Evolutionary conservation across 1,139 yeast genomes (phyloP), one percentile per base, ranked within the genome.

Genomic region (Saccharomyces pastorianus): DNA sequence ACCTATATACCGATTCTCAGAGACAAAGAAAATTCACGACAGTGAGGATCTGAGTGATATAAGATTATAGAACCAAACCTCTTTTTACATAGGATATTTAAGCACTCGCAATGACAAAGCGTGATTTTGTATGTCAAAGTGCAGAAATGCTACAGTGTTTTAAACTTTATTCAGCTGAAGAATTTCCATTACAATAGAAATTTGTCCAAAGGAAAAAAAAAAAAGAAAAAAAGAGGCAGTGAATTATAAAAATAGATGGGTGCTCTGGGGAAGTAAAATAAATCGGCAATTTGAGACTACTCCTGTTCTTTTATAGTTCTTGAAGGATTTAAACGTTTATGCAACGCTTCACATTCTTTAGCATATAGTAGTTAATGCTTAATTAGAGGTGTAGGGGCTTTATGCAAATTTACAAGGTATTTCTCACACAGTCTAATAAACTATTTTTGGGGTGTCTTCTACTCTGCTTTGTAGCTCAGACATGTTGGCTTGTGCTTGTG

Each of bases 1-100:
- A 62, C 81, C 81, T 5, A 55, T 73, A 5, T 71, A 65, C 52
- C 57, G 58, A 25, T 32, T 27, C 9, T 26, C 44, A n/a, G 17
- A 38, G 13, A 4, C 44, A 0, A 38, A 38, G 25, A 13, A 38
- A 17, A 38, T 4, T 6, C 13, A 17, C 13, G 44, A 38, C 4
- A 38, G 44, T 17, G 44, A 38, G n/a, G 13, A 38, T 20, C 44
- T 38, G n/a, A 38, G 44, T 38, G 44, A 38, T 38, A 38, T 38
- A 38, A 38, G n/a, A 38, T 38, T 38, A 17, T 38, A 38, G 25
- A 17, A 9, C 13, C 11, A 13, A 34, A 32, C 4, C 17, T n/a
- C 20, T 6, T 17, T 38, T 3, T 38, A 38, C n/a, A 38, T 38
- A 38, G n/a, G 23, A 20, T 38, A 38, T 38, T 17, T 38, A 38